Evolutionary conservation across 73 alveolate species (phyloP), one percentile per base, ranked within the genome.

Genomic region (Stentor roeselii): DNA sequence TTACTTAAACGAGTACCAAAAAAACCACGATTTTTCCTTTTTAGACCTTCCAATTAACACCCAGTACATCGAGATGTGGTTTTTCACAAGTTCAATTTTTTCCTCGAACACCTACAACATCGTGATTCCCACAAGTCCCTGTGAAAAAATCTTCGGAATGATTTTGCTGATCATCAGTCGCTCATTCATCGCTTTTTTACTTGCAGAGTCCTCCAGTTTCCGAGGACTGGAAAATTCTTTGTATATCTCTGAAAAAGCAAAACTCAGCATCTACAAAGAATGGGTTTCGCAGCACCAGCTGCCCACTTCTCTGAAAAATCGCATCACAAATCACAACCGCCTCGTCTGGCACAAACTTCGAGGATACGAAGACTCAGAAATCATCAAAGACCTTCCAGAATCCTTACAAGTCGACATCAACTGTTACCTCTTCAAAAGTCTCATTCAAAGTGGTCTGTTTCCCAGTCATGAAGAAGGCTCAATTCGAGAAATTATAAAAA

Each of bases 51-150:
- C 27, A 84, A 3, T 30, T 34, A 60, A 60, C 42, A 89, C 87
- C 41, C 75, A 58, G 34, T 91, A 91, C 75, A 32, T 85, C 60
- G 83, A 88, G 59, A 75, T 88, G 60, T 32, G 84, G 37, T 75
- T 60, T 75, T 75, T 91, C 60, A 11, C 89, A 35, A 4, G 78
- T 15, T 84, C 94, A 34, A 84, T 86, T 3, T 82, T 78, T 87
- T 91, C 92, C 39, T 85, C 90, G 3, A 84, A 78, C 0, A 60
- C 91, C 58, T 88, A 88, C 82, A 93, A 93, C n/a, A 93, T 86
- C 60, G 82, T 91, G 0, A 84, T 88, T 3, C 94, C 94, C 0
- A 80, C 76, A 39, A 78, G 92, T 31, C 27, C 82, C 39, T 14
- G 75, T 3, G 96, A 91, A 67, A 83, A 91, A 58, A 11, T 77